Base-by-base conservation (phyloP, 2,329 filamentous ascomycete species). In the Fonsecaea multimorphosa region DNA sequence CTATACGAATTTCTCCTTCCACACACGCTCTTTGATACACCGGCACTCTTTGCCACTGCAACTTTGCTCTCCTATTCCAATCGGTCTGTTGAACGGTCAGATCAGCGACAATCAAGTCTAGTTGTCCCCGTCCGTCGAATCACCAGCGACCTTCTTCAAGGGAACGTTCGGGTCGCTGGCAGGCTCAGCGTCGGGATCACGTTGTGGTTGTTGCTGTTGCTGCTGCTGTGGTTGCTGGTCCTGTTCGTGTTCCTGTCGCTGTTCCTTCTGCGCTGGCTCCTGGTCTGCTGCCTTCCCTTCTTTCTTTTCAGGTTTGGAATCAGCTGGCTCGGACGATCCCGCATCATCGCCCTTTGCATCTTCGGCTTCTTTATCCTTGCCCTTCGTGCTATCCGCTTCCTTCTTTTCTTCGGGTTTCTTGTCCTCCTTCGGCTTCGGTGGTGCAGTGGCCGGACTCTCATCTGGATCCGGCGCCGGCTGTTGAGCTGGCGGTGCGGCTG, bases 361-460 rank as follows among this genome's bases (percentile, higher is more conserved):
- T 51, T 58, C 40, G 22, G n/a, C 40, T 22, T 59, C 38, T 36
- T 61, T 56, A 11, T 46, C 63, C 31, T 65, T 56, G 8, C 32
- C 63, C n/a, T 64, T 53, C 1, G 38, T 53, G 5, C n/a, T n/a
- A n/a, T 38, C 59, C 12, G 38, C 59, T 11, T 58, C 53, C 16
- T 44, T 55, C 7, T 58, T 34, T 22, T 38, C 57, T 1, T 36
- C 54, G 54, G 16, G 31, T 2, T 32, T 32, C 32, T 51, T 36
- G n/a, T 61, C 61, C 32, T 53, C 54, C 38, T 66, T 68, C n/a
- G 61, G 59, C 51, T 70, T 69, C 2, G 66, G 62, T 14, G 67
- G 64, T 7, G 69, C 69, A 1, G 64, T 72, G 1, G 65, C 70
- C 36, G 70, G 70, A 62, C 70, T 72, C 52, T 70, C 65, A 36